Evolutionary conservation across 257 asterid species (phyloP).

Genomic region (Oldenlandia corymbosa): DNA sequence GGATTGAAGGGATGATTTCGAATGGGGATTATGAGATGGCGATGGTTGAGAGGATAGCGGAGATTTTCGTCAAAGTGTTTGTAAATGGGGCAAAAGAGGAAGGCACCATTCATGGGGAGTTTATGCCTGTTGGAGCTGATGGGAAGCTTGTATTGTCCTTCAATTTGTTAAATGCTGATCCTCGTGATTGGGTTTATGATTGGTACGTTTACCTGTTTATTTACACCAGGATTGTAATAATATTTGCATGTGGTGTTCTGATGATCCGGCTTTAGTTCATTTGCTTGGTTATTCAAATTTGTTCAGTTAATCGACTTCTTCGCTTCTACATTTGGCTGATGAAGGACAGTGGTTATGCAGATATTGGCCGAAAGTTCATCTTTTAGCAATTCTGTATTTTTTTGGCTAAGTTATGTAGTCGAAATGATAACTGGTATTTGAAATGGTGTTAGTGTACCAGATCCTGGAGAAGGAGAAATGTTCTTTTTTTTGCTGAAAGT

Average conservation of each 20-base stretch:
- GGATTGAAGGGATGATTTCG: conserved; percentile 62
- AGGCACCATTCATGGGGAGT: conserved; percentile 70
- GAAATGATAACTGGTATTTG: not conserved
- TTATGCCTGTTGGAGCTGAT: conserved; percentile 98
- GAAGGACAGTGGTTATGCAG: not conserved
- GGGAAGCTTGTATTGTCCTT: conserved; percentile 89
- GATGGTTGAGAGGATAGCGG: conserved; percentile 56
- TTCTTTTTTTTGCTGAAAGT: not conserved
- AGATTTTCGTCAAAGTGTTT: conserved; percentile 64
- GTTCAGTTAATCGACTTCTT: not conserved
- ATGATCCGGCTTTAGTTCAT: not conserved
- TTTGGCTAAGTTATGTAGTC: not conserved
- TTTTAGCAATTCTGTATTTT: conserved; percentile 1
- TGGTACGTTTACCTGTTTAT: conserved; percentile 42
- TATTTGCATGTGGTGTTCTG: not conserved
- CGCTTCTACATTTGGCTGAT: not conserved
- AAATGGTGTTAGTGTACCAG: not conserved
- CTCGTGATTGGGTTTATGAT: conserved; percentile 69
- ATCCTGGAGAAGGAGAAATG: not conserved
- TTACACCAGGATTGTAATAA: conserved; percentile 58
- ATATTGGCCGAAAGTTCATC: not conserved
- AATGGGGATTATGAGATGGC: conserved; percentile 53
- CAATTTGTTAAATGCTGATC: conserved; percentile 88
- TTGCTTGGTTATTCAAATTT: not conserved
- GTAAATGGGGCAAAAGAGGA: conserved; percentile 84